Base-by-base conservation (phyloP, 441 rosid species). In the Arabidopsis hybrid region DNA sequence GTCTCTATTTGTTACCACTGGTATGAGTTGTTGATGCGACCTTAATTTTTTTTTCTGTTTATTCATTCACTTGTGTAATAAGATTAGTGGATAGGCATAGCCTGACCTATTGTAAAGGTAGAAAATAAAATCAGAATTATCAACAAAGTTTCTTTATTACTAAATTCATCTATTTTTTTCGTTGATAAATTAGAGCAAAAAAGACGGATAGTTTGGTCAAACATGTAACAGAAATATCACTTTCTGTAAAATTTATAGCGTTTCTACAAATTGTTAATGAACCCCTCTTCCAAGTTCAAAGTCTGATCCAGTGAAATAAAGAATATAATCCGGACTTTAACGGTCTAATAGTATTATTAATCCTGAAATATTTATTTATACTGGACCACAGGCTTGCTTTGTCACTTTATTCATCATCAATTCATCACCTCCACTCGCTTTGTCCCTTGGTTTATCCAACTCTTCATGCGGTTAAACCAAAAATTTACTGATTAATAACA, bases 401-500 rank as follows among this genome's bases (percentile, higher is more conserved):
- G 63, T 52, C 69, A 63, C 43, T 29, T 12, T 2, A 34, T 51
- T 40, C 62, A 71, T 51, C 52, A 36, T 60, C 65, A 40, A 12
- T 42, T 43, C 42, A 47, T 45, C 42, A 34, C 12, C 12, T 40
- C 76, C 60, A 40, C 52, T 60, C 18, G 61, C 45, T 62, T 70
- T 5, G 67, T 36, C 16, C 74, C 46, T 38, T 39, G 16, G 32
- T 12, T 38, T n/a, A 56, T 56, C 60, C 18, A 32, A 8, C 39
- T 31, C 12, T 31, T n/a, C 3, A 34, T 31, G 7, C 34, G 7
- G 68, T 29, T 16, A 16, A 64, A 16, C 43, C 31, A 50, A 10
- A 14, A 9, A 0, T 6, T 47, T 64, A 14, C 10, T 29, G 53
- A 46, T 45, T 9, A 45, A 5, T 12, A 42, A 60, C 36, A 21